These are phyloP conservation scores for Magnolia kwangsiensis DNA, from an alignment of 164 flowering plant genomes.

Conservation along the genomic window DNA sequence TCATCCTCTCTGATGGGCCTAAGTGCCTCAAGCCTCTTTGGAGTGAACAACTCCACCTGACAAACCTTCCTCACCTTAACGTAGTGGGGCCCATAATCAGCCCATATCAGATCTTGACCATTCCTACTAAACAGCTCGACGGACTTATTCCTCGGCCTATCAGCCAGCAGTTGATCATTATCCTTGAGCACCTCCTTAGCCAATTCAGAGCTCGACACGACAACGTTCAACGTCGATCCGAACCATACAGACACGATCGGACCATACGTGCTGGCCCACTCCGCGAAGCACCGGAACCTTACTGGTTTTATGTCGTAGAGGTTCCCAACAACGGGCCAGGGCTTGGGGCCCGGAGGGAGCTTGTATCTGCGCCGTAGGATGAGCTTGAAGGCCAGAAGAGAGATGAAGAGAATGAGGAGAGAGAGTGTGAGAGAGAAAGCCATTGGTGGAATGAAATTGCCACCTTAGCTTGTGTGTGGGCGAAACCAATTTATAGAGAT, in stretches of 20 bases:
- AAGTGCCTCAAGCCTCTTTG: slow-evolving; percentile 14
- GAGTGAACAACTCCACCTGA: slow-evolving; percentile 19
- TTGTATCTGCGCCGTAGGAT: slow-evolving; percentile 21
- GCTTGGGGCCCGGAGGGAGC: slow-evolving; percentile 42
- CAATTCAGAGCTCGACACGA: slow-evolving; percentile 27
- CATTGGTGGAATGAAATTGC: background rate
- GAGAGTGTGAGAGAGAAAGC: background rate
- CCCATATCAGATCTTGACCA: slow-evolving; percentile 17
- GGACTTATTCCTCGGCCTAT: slow-evolving; percentile 9
- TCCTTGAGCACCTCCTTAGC: slow-evolving; percentile 21
- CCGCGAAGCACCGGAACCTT: slow-evolving; percentile 34
- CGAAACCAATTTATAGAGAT: background rate
- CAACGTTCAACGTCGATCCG: slow-evolving; percentile 30
- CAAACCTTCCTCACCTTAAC: slow-evolving; percentile 56
- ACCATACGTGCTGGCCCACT: slow-evolving; percentile 34
- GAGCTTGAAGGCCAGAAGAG: slow-evolving; percentile 2
- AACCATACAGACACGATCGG: slow-evolving; percentile 37
- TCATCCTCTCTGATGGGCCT: slow-evolving; percentile 21
- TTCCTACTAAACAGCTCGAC: slow-evolving; percentile 7
- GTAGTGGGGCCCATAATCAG: slow-evolving; percentile 59
- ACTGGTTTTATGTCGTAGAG: slow-evolving; percentile 38
- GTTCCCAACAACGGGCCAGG: slow-evolving; percentile 37
- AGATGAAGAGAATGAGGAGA: background rate
- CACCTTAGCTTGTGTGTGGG: too few relatives aligned
- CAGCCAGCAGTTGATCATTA: slow-evolving; percentile 10